Evolutionary conservation across 2,329 filamentous ascomycete genomes (phyloP).

Genomic region (Sclerotinia trifoliorum): DNA sequence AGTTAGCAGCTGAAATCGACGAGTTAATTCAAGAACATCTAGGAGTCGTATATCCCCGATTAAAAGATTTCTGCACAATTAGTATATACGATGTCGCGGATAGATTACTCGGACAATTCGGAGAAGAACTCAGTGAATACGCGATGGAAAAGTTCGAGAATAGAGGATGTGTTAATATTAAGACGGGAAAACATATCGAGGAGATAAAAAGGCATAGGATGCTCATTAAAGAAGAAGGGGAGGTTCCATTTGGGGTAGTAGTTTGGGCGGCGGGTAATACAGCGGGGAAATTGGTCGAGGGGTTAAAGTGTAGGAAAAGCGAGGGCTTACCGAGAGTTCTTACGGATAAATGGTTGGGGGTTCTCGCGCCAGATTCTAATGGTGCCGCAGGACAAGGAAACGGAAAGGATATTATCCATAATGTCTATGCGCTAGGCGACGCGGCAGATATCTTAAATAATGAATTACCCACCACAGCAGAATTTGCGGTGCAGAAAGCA

Average conservation of each 20-base stretch:
- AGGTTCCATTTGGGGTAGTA: constrained; percentile 23
- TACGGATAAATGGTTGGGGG: constrained; percentile 28
- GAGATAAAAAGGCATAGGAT: constrained; percentile 26
- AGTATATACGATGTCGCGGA: constrained; percentile 48
- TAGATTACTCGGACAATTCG: constrained; percentile 44
- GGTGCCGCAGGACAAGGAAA: constrained; percentile 27
- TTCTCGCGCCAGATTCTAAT: constrained; percentile 24
- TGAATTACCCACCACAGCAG: constrained; percentile 28
- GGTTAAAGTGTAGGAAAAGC: constrained; percentile 33
- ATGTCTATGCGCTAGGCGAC: constrained; percentile 38
- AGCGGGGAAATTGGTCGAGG: constrained; percentile 31
- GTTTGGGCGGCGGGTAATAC: constrained; percentile 33
- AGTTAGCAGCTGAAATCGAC: constrained; percentile 45
- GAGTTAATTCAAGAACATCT: constrained; percentile 45
- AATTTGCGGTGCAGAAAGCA: constrained; percentile 30
- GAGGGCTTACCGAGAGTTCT: constrained; percentile 27
- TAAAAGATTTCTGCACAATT: constrained; percentile 43
- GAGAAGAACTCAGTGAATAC: constrained; percentile 44
- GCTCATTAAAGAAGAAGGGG: constrained; percentile 27
- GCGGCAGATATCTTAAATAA: constrained; percentile 33
- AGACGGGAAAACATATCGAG: constrained; percentile 37
- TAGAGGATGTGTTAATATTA: constrained; percentile 41
- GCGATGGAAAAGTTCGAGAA: constrained; percentile 42
- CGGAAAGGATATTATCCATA: neutral
- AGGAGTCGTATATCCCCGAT: constrained; percentile 43